phyloP scores from a whole-genome alignment of 306 rosid genomes.

The Crotalaria pallida region DNA sequence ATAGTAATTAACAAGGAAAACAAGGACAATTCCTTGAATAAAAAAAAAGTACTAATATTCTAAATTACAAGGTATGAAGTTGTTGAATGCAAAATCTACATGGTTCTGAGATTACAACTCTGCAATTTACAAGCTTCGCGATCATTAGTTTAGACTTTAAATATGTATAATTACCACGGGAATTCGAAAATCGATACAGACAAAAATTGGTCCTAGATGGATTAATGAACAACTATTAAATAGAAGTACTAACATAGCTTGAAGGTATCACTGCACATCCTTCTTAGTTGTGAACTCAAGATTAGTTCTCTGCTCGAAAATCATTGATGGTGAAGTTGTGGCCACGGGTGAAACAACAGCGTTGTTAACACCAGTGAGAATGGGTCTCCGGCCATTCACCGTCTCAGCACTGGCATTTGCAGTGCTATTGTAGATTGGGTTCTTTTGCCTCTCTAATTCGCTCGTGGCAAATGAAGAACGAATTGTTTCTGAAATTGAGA shows the following conservation, averaged over 20 bases:
- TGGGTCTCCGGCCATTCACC: constrained; percentile 27
- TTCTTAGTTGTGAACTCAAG: constrained; percentile 33
- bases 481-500: constrained; percentile 62
- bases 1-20: background rate
- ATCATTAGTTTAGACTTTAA: constrained; percentile 45
- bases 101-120: constrained; percentile 44
- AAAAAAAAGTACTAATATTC: constrained; percentile 21
- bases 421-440: constrained; percentile 37
- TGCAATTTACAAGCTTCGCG: constrained; percentile 56
- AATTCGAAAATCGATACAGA: constrained; percentile 22
- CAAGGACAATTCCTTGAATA: constrained; percentile 19
- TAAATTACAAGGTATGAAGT: constrained; percentile 14
- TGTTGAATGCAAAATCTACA: constrained; percentile 17
- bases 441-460: constrained; percentile 49
- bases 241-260: constrained; percentile 32
- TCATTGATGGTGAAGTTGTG: constrained; percentile 37
- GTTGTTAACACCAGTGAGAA: constrained; percentile 50
- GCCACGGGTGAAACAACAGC: constrained; percentile 29
- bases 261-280: constrained; percentile 25
- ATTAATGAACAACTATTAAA: constrained; percentile 29
- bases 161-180: constrained; percentile 36
- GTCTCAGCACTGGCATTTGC: constrained; percentile 45
- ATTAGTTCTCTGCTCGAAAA: constrained; percentile 29
- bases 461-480: constrained; percentile 70
- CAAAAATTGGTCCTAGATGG: constrained; percentile 33